A percentile compares a stretch with the other conserved stretches of the same genome.
These are phyloP conservation scores for Wickerhamiella hasegawae DNA, from an alignment of 805 yeast genomes.

Conservation along the genomic window DNA sequence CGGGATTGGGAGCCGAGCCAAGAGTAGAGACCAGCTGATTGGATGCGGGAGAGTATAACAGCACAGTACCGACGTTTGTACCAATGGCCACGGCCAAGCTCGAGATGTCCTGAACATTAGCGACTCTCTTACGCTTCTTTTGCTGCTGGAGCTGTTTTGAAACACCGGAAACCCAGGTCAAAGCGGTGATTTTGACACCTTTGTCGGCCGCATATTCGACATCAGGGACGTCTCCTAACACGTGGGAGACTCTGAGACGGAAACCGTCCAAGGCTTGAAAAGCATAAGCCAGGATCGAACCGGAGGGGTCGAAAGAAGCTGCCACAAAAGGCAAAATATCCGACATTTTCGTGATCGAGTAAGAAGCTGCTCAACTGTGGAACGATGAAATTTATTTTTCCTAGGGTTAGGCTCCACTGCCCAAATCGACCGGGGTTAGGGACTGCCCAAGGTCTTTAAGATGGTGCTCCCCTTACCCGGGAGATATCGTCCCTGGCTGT, in stretches of 20 bases:
- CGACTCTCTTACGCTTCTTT: slow-evolving; percentile 6
- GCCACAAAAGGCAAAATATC: slow-evolving; percentile 10
- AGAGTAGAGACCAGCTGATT: slow-evolving; percentile 37
- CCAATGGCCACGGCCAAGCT: slow-evolving; percentile 41
- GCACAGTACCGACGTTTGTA: slow-evolving; percentile 44
- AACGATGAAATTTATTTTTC: background rate
- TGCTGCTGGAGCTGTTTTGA: slow-evolving; percentile 20
- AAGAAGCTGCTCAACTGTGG: background rate
- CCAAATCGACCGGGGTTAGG: no score
- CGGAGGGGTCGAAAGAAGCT: slow-evolving; percentile 40
- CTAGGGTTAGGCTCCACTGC: no score
- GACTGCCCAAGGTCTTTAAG: no score
- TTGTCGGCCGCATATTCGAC: slow-evolving; percentile 38
- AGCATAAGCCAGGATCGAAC: slow-evolving; percentile 48
- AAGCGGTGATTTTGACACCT: slow-evolving; percentile 30
- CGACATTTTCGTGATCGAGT: slow-evolving; percentile 10
- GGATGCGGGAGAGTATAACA: slow-evolving; percentile 51
- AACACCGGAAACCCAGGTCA: slow-evolving; percentile 31
- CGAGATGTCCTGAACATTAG: slow-evolving; percentile 18
- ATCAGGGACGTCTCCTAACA: slow-evolving; percentile 27
- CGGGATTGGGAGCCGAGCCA: slow-evolving; percentile 2
- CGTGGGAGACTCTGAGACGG: slow-evolving; percentile 46
- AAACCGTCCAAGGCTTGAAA: slow-evolving; percentile 56
- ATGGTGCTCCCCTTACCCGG: no score
- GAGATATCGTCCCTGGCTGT: no score